Evolutionary conservation across 352 stramenopile genomes (phyloP).

Genomic region (Phytophthora agathidicida): DNA sequence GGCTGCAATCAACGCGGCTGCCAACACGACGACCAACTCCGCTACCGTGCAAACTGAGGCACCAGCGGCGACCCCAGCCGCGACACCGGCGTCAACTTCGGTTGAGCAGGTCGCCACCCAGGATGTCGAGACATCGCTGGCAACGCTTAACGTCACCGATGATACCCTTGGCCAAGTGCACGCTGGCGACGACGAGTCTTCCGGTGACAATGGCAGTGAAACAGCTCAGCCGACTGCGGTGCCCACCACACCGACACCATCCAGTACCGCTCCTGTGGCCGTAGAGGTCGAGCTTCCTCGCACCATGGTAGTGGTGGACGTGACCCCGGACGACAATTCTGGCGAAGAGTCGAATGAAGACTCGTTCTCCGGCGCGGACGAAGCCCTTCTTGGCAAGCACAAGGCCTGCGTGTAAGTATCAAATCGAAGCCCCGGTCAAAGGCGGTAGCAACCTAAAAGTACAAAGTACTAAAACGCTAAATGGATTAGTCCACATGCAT

Average conservation of each 20-base stretch:
- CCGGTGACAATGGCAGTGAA: background rate
- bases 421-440: too few species aligned
- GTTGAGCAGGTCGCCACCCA: background rate
- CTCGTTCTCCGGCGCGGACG: constrained; percentile 17
- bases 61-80: background rate
- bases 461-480: too few species aligned
- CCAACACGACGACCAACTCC: constrained; percentile 10
- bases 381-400: constrained; percentile 9
- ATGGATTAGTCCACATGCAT: too few species aligned
- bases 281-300: constrained; percentile 12
- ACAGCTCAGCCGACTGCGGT: background rate
- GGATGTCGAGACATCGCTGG: constrained; percentile 12
- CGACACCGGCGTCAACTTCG: background rate
- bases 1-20: constrained; percentile 15
- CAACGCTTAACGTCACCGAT: constrained; percentile 1
- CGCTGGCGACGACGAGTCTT: constrained; percentile 15
- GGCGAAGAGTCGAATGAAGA: background rate
- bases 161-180: constrained; percentile 9
- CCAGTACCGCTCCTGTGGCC: background rate
- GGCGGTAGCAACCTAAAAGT: too few species aligned
- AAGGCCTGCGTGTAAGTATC: constrained; percentile 25
- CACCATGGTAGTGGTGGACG: constrained; percentile 22
- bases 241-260: constrained; percentile 9
- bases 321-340: constrained; percentile 5
- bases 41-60: background rate